Evolutionary conservation across 2,329 filamentous ascomycete species (phyloP).

Genomic region (Incumbomyces delicatus): DNA sequence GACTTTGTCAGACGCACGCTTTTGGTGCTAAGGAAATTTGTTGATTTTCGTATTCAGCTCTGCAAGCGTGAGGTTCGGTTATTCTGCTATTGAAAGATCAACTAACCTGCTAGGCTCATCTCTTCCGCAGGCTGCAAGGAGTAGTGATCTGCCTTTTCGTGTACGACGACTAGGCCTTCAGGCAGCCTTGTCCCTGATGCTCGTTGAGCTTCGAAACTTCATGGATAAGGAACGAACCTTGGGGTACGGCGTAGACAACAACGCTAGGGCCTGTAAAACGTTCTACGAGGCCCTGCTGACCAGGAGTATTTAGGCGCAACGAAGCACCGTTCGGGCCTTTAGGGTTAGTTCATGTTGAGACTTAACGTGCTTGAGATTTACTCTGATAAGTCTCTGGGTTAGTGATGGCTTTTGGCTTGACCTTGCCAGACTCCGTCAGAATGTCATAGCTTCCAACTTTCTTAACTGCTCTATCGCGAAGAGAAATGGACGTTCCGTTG

Average conservation of each 20-base stretch:
- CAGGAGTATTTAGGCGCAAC: background rate
- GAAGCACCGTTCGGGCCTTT: background rate
- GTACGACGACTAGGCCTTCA: background rate
- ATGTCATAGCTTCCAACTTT: constrained; percentile 6
- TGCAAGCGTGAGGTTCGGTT: too few relatives aligned
- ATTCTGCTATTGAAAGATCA: too few relatives aligned
- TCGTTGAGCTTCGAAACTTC: background rate
- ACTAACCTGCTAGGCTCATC: background rate
- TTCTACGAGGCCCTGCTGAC: background rate
- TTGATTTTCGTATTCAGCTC: too few relatives aligned
- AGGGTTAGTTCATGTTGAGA: background rate
- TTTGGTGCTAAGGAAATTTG: too few relatives aligned
- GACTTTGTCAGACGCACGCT: too few relatives aligned
- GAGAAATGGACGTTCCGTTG: constrained; percentile 1
- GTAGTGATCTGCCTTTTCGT: background rate
- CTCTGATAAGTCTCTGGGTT: background rate
- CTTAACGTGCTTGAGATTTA: background rate
- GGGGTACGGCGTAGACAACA: background rate
- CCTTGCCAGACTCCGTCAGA: constrained; percentile 1
- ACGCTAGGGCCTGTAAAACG: background rate
- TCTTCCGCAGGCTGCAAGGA: background rate
- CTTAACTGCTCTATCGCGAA: constrained; percentile 2
- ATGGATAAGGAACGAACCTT: background rate
- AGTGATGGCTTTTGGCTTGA: background rate
- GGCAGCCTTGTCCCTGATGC: background rate